A percentile compares a stretch with the other conserved stretches of the same genome.
These are phyloP conservation scores for Ustulina deusta DNA, from an alignment of 2,329 filamentous ascomycete species.

Conservation along the genomic window DNA sequence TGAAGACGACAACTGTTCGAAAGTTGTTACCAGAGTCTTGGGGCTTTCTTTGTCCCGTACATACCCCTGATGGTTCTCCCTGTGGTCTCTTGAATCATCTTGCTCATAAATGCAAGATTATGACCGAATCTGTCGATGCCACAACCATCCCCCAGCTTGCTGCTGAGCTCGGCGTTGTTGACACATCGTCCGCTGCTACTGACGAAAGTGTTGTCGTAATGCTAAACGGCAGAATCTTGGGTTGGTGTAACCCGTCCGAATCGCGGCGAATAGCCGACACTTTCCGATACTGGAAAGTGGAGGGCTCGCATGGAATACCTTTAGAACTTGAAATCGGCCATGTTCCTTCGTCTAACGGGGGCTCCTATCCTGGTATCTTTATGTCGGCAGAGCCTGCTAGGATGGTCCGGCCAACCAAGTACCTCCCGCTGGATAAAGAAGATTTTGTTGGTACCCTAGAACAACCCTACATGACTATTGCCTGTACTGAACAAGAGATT, in stretches of 20 bases:
- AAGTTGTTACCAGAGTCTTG: constrained; percentile 96
- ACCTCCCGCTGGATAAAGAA: constrained; percentile 84
- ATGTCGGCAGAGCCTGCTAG: constrained; percentile 87
- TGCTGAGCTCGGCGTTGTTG: constrained; percentile 81
- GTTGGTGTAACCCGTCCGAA: constrained; percentile 89
- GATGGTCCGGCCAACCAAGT: constrained; percentile 93
- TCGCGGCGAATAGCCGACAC: constrained; percentile 86
- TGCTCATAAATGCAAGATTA: constrained; percentile 92
- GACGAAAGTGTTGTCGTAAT: constrained; percentile 90
- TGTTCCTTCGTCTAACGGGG: constrained; percentile 86
- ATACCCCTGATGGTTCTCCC: constrained; percentile 95
- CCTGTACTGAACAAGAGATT: constrained; percentile 88
- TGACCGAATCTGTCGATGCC: constrained; percentile 79
- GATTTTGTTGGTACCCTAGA: constrained; percentile 94
- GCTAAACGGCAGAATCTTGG: constrained; percentile 88
- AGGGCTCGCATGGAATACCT: constrained; percentile 83
- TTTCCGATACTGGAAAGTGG: constrained; percentile 94
- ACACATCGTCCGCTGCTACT: constrained; percentile 79
- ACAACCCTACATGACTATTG: constrained; percentile 98
- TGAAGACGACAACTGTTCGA: constrained; percentile 96
- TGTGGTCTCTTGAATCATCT: constrained; percentile 96
- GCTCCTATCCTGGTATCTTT: constrained; percentile 97
- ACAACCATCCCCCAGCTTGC: constrained; percentile 80
- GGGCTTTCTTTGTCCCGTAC: constrained; percentile 97
- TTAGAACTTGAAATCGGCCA: constrained; percentile 90